phyloP scores from a whole-genome alignment of 768 basidiomycete species.

The Dioszegia crocea region DNA sequence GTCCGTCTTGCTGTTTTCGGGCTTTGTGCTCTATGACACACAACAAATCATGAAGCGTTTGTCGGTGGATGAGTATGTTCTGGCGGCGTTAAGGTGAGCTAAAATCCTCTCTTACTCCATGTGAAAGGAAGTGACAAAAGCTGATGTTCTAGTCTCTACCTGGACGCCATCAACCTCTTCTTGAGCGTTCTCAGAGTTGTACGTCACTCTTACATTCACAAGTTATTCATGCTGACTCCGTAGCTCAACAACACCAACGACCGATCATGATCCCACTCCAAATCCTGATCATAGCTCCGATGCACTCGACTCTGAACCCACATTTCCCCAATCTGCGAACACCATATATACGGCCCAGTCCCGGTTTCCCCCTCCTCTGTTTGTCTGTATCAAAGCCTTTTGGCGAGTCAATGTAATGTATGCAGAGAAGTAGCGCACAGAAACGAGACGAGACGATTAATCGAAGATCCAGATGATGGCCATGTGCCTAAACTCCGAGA shows the following conservation, averaged over 20 bases:
- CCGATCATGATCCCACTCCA: conserved; percentile 20
- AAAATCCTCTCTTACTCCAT: background rate
- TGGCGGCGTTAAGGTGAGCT: conserved; percentile 57
- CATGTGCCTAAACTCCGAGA: no score
- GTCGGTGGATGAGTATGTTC: conserved; percentile 87
- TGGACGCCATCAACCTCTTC: conserved; percentile 65
- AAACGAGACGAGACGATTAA: no score
- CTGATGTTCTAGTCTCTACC: conserved; percentile 71
- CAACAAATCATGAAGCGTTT: conserved; percentile 81
- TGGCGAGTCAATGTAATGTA: no score
- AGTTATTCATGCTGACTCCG: background rate
- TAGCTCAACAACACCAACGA: conserved; percentile 39
- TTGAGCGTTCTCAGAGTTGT: conserved; percentile 48
- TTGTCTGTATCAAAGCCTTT: no score
- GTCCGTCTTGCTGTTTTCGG: conserved; percentile 78
- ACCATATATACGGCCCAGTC: no score
- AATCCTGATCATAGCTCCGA: no score
- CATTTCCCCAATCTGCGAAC: no score
- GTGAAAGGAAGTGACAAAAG: conserved; percentile 59
- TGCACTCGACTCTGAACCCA: no score
- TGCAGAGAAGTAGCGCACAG: no score
- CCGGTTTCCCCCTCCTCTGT: no score
- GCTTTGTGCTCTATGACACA: conserved; percentile 66
- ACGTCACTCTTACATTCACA: conserved; percentile 15
- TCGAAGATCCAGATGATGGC: no score